phyloP scores from a whole-genome alignment of 352 stramenopile species.

The Phytophthora cactorum region DNA sequence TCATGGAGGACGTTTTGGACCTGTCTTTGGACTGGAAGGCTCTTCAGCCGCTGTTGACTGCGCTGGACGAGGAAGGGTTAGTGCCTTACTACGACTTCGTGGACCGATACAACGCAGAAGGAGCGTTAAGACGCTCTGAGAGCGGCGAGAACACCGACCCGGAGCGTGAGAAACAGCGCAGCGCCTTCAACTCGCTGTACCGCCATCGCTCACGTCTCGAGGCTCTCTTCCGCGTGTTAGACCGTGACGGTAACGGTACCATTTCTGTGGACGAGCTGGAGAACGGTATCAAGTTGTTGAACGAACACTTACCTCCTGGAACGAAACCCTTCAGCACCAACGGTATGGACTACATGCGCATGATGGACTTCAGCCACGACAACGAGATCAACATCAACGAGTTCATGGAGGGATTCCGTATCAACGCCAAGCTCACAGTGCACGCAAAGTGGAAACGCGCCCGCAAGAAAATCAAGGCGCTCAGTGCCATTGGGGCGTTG shows the following conservation, averaged over 20 bases:
- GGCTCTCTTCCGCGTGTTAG: constrained; percentile 84
- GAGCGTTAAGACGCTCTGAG: constrained; percentile 30
- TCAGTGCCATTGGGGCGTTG: constrained; percentile 79
- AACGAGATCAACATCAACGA: constrained; percentile 92
- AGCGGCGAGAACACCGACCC: constrained; percentile 40
- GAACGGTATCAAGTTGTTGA: constrained; percentile 81
- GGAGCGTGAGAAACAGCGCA: constrained; percentile 59
- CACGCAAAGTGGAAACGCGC: constrained; percentile 89
- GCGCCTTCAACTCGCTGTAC: constrained; percentile 85
- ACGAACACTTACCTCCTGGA: constrained; percentile 72
- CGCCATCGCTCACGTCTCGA: constrained; percentile 81
- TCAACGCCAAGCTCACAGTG: constrained; percentile 86
- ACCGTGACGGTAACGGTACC: constrained; percentile 83
- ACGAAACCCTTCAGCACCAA: constrained; percentile 77
- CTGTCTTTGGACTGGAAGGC: constrained; percentile 81
- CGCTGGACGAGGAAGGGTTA: constrained; percentile 64
- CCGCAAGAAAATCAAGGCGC: constrained; percentile 86
- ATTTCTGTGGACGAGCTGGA: constrained; percentile 86
- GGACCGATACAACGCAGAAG: constrained; percentile 75
- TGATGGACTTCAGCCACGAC: constrained; percentile 87
- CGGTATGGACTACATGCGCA: constrained; percentile 81
- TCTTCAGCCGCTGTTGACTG: constrained; percentile 78
- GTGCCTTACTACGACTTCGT: constrained; percentile 83
- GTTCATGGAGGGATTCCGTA: constrained; percentile 90
- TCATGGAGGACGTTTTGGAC: constrained; percentile 86